Conservation (phyloP, 2,329 filamentous ascomycete species). For the Colletotrichum echinochloae region DNA sequence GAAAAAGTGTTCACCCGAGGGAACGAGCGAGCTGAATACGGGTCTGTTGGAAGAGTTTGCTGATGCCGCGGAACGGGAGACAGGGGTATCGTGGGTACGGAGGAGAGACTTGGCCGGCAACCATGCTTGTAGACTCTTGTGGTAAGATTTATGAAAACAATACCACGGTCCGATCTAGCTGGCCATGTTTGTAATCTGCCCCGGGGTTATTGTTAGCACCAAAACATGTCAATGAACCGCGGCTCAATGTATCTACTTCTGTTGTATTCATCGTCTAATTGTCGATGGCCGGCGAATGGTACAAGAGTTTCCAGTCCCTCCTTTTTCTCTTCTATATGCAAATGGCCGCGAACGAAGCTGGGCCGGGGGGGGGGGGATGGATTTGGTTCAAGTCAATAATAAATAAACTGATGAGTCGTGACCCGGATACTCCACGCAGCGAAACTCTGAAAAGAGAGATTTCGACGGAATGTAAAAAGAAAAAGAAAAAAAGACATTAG, state of each 20-base stretch:
- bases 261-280: constrained; percentile 39
- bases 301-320: constrained; percentile 2
- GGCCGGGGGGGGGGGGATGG: neutral
- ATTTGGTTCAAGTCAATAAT: constrained; percentile 20
- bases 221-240: neutral
- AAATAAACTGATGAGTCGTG: constrained; percentile 30
- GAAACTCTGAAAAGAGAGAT: constrained; percentile 25
- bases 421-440: constrained; percentile 40
- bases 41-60: neutral
- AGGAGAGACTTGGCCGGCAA: neutral
- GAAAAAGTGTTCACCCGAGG: neutral
- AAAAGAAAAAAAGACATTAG: constrained; percentile 39
- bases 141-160: neutral
- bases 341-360: neutral
- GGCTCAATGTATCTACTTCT: constrained; percentile 18
- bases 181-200: neutral
- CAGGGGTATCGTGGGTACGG: neutral
- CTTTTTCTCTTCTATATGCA: constrained; percentile 36
- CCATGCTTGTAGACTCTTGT: neutral
- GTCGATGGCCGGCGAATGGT: constrained; percentile 22
- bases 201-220: too few relatives aligned
- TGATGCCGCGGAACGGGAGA: neutral
- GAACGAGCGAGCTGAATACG: neutral
- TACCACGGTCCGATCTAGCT: too few relatives aligned
- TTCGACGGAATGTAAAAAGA: constrained; percentile 2